Percentiles rank a stretch among this genome's conserved stretches.
Conservation (phyloP, 2,329 filamentous ascomycete species). For the Helotiales sp. region DNA sequence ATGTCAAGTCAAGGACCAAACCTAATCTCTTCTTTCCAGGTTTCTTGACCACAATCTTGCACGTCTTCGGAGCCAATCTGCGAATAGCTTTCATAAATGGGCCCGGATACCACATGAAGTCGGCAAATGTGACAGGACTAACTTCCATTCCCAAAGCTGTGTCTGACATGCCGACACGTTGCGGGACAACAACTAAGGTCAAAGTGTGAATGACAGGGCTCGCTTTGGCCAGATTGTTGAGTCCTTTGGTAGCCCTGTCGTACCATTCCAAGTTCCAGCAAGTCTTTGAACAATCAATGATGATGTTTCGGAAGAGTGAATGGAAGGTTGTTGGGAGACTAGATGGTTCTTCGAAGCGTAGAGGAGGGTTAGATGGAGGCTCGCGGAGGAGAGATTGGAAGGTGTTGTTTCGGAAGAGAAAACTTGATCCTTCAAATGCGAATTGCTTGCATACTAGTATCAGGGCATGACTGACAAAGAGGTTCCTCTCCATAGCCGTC, state of each 20-base stretch:
- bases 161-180: constrained; percentile 22
- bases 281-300: constrained; percentile 30
- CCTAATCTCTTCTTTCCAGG: constrained; percentile 14
- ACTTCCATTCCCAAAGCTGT: constrained; percentile 25
- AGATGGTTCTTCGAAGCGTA: background rate
- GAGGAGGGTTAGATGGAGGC: background rate
- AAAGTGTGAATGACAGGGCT: constrained; percentile 30
- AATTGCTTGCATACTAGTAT: constrained; percentile 37
- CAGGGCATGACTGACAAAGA: constrained; percentile 20
- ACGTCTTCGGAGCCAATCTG: constrained; percentile 29
- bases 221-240: constrained; percentile 28
- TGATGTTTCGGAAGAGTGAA: constrained; percentile 28
- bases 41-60: constrained; percentile 38
- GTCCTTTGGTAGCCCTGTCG: constrained; percentile 24
- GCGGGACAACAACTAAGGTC: constrained; percentile 33
- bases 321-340: constrained; percentile 23
- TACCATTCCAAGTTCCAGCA: constrained; percentile 32
- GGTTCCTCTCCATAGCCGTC: constrained; percentile 28
- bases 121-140: constrained; percentile 31
- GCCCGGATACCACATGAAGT: constrained; percentile 33
- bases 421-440: constrained; percentile 29
- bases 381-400: constrained; percentile 35
- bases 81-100: constrained; percentile 31
- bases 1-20: constrained; percentile 28
- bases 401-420: constrained; percentile 36